A percentile compares a stretch with the other conserved stretches of the same genome.
These are phyloP conservation scores for Tolypocladium ovalisporum DNA, from an alignment of 2,329 filamentous ascomycete genomes.

Conservation along the genomic window DNA sequence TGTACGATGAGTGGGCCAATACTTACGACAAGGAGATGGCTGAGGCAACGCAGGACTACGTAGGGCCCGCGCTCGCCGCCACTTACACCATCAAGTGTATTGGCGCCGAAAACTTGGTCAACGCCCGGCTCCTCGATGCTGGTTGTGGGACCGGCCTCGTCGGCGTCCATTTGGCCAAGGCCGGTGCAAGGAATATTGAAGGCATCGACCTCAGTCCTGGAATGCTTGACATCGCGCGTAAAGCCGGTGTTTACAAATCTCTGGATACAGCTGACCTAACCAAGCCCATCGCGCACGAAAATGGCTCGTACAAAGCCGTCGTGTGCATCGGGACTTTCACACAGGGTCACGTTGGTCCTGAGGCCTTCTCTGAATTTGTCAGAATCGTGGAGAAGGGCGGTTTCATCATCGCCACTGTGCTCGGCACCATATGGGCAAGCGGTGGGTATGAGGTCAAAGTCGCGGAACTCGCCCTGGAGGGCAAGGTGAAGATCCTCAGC, in stretches of 20 bases:
- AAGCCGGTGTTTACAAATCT: constrained; percentile 33
- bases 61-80: constrained; percentile 27
- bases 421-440: constrained; percentile 36
- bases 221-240: constrained; percentile 41
- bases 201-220: constrained; percentile 40
- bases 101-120: constrained; percentile 11
- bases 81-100: constrained; percentile 20
- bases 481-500: constrained; percentile 16
- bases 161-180: constrained; percentile 31
- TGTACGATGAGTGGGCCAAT: constrained; percentile 25
- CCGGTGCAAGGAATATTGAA: constrained; percentile 33
- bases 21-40: constrained; percentile 24
- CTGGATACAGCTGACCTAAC: constrained; percentile 36
- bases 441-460: constrained; percentile 36
- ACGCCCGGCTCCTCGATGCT: constrained; percentile 35
- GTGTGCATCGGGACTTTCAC: constrained; percentile 46
- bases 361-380: constrained; percentile 36
- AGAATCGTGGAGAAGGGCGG: constrained; percentile 35
- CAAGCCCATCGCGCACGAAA: constrained; percentile 24
- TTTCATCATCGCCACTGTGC: constrained; percentile 37
- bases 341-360: constrained; percentile 41
- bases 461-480: constrained; percentile 18
- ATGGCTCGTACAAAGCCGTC: constrained; percentile 36
- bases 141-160: constrained; percentile 47
- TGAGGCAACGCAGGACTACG: constrained; percentile 24